Evolutionary conservation across 2,329 filamentous ascomycete species (phyloP).

Genomic region (Penicillium nordicum): DNA sequence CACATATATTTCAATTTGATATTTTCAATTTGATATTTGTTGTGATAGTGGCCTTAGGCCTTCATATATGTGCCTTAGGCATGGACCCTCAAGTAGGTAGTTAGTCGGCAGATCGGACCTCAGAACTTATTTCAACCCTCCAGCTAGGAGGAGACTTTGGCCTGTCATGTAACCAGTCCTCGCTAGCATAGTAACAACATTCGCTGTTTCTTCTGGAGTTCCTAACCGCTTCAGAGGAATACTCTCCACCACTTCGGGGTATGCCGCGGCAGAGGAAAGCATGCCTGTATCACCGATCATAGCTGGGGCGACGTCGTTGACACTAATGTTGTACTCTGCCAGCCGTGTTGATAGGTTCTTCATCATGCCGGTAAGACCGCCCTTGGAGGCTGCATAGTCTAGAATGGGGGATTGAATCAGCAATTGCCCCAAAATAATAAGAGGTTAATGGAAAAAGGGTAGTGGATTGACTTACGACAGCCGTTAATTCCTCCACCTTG

Average conservation of each 20-base stretch:
- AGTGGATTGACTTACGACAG: constrained; percentile 43
- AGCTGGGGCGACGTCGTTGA: constrained; percentile 65
- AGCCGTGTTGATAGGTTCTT: constrained; percentile 60
- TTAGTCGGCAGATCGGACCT: no score
- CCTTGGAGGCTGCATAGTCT: constrained; percentile 59
- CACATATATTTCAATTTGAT: no score
- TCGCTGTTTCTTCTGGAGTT: constrained; percentile 58
- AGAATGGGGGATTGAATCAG: neutral
- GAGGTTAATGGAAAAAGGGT: neutral
- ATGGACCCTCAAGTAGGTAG: no score
- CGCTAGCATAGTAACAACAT: constrained; percentile 59
- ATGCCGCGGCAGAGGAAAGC: constrained; percentile 58
- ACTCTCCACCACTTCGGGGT: constrained; percentile 57
- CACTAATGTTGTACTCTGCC: constrained; percentile 59
- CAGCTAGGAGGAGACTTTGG: constrained; percentile 53
- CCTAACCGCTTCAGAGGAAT: constrained; percentile 60
- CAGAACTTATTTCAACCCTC: constrained; percentile 48
- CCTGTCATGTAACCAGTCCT: constrained; percentile 59
- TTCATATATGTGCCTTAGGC: no score
- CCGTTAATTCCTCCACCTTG: constrained; percentile 64
- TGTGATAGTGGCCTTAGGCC: no score
- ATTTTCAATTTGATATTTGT: no score
- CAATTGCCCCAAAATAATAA: neutral
- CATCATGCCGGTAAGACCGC: constrained; percentile 63
- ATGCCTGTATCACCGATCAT: constrained; percentile 65